Conservation (phyloP, 1,284 basidiomycete species). For the Amylostereum areolatum region DNA sequence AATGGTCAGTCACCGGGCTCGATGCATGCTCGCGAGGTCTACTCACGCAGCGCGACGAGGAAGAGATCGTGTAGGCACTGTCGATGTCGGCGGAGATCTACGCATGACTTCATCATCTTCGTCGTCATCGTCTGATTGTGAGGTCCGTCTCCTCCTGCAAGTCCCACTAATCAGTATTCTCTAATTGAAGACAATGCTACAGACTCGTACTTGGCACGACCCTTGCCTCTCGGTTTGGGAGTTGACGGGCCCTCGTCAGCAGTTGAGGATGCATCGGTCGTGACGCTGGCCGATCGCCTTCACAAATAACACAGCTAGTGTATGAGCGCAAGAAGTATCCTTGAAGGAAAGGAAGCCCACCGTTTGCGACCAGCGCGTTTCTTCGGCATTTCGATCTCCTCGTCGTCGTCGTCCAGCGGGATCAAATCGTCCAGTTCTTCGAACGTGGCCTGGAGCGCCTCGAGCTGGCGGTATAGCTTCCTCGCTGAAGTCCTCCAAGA, state of each 20-base stretch:
- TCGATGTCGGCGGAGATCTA: constrained; percentile 16
- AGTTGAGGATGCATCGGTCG: constrained; percentile 22
- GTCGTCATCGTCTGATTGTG: constrained; percentile 32
- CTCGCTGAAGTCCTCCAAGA: constrained; percentile 62
- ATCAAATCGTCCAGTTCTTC: constrained; percentile 56
- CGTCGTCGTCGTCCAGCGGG: constrained; percentile 44
- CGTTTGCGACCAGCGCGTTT: constrained; percentile 32
- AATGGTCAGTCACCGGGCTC: constrained; percentile 12
- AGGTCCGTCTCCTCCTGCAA: constrained; percentile 29
- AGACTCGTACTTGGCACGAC: constrained; percentile 24
- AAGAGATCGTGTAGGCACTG: constrained; percentile 25
- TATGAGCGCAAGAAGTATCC: background rate
- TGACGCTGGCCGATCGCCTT: constrained; percentile 31
- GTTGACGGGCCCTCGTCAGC: constrained; percentile 21
- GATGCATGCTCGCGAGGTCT: background rate
- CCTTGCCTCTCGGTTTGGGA: constrained; percentile 19
- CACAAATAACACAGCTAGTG: background rate
- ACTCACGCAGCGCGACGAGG: constrained; percentile 30
- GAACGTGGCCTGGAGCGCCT: constrained; percentile 58
- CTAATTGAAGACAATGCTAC: background rate
- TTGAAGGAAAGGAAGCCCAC: constrained; percentile 10
- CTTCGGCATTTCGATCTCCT: constrained; percentile 34
- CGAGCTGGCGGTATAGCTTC: constrained; percentile 58
- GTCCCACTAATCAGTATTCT: constrained; percentile 2
- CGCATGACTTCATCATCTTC: constrained; percentile 9